Evolutionary conservation across 345 rosid genomes (phyloP), one percentile per base, ranked within the genome.

Genomic region (Arabis hirsuta): DNA sequence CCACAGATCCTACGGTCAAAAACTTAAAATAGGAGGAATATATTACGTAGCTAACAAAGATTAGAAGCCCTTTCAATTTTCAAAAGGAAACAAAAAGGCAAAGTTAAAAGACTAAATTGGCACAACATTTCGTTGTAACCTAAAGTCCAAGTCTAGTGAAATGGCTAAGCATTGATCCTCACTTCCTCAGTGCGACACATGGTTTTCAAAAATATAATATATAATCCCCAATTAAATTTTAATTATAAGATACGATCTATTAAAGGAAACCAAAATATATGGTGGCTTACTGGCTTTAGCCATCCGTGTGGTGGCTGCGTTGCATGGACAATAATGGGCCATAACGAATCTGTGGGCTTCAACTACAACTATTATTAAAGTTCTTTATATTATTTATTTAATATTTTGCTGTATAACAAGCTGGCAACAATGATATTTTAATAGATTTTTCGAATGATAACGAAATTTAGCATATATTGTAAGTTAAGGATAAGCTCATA

Each of bases 281-380:
- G 12, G 12, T 19, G 55, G 29, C 71, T 39, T 42, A 16, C 16
- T 72, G 75, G 55, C 71, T 39, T 42, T 34, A 60, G 36, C 62
- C 73, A 67, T 59, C 69, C 69, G 78, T 74, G 57, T 53, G 78
- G 69, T 73, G 61, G 60, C 67, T 73, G 72, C 47, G 31, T 54
- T 66, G 73, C 73, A 51, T 68, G 58, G 69, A 62, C 34, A 54
- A 67, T 54, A 61, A 45, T 67, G 69, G 73, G 74, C 73, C 67
- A 74, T 58, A 62, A 67, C 47, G 61, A 59, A 67, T 58, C 65
- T 74, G 73, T 53, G 78, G 78, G 78, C 62, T 59, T 74, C 61
- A 41, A 41, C 11, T 14, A 41, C 39, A 19, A 50, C 32, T 51
- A 51, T 67, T 60, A 59, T 59, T 39, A 8, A 62, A 55, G 26